phyloP scores from a whole-genome alignment of 352 stramenopile species.

The Phytophthora europaea region DNA sequence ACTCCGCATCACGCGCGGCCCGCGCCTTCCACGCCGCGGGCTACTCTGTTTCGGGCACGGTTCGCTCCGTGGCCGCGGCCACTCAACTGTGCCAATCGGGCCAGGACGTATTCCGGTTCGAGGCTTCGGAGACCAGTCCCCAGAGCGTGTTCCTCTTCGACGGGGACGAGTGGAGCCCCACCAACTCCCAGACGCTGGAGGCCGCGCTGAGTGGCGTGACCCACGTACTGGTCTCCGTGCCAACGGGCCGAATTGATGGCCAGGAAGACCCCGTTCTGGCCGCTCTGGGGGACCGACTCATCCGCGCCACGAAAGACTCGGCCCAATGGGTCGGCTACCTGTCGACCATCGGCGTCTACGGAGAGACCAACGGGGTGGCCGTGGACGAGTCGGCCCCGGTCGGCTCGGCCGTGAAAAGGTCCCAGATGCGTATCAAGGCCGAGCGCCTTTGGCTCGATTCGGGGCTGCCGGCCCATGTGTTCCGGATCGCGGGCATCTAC shows the following conservation, averaged over 20 bases:
- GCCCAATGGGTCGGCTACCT: conserved; percentile 92
- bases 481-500: conserved; percentile 94
- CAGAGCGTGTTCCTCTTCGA: conserved; percentile 89
- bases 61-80: conserved; percentile 65
- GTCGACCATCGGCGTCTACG: conserved; percentile 95
- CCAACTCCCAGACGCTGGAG: conserved; percentile 46
- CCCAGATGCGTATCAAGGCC: conserved; percentile 79
- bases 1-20: conserved; percentile 80
- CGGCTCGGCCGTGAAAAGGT: conserved; percentile 68
- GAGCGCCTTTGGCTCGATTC: conserved; percentile 84
- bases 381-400: conserved; percentile 89
- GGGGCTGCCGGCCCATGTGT: conserved; percentile 81
- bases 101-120: conserved; percentile 50
- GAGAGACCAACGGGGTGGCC: conserved; percentile 84
- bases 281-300: conserved; percentile 49
- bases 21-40: conserved; percentile 68
- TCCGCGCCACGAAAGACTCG: conserved; percentile 50
- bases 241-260: conserved; percentile 52
- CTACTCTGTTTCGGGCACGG: conserved; percentile 79
- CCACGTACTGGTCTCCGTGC: conserved; percentile 85
- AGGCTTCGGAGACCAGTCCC: conserved; percentile 8
- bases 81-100: conserved; percentile 48
- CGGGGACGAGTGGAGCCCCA: conserved; percentile 56
- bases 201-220: conserved; percentile 67
- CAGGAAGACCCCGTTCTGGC: conserved; percentile 81